Evolutionary conservation across 441 rosid species (phyloP), one percentile per base, ranked within the genome.

Genomic region (Eruca vesicaria): DNA sequence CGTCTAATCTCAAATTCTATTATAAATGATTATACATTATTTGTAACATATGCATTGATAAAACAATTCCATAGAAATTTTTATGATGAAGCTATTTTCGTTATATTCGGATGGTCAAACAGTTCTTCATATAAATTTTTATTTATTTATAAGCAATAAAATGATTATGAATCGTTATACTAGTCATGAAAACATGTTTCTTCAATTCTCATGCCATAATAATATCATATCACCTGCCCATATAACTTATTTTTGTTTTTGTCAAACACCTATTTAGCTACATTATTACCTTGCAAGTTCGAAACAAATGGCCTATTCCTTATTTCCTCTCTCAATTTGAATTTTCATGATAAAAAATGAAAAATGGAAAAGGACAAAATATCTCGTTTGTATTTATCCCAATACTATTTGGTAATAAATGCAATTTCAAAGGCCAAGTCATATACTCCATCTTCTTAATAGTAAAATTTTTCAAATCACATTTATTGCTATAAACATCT

Each of bases 371-470:
- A 59, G 15, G 38, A 20, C 23, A 41, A 78, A 29, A 20, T 61
- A 53, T 53, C 33, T 38, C 33, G 53, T 68, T 68, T 68, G 81
- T 69, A 68, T 68, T 55, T 73, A 78, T 73, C 81, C 78, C 33
- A 55, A 63, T 56, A 73, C 78, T 78, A 68, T 79, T 73, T 69
- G 66, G 59, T 69, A 69, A 58, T 79, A 79, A 73, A 73, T 73
- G 68, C 70, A 63, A 73, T 26, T 68, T 73, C 71, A 69, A 69
- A 79, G 68, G 68, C 16, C 75, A 74, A 79, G 72, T 79, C 75
- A 57, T 73, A 63, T 63, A 73, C 78, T 78, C 81, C 50, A 78
- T 35, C 74, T 33, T 73, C 18, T 72, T n/a, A n/a, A n/a, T 48
- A 16, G 64, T 41, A 66, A 16, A 21, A 43, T 9, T 57, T 63